Evolutionary conservation across 2,329 filamentous ascomycete species (phyloP).

Genomic region (Fusarium penzigii): DNA sequence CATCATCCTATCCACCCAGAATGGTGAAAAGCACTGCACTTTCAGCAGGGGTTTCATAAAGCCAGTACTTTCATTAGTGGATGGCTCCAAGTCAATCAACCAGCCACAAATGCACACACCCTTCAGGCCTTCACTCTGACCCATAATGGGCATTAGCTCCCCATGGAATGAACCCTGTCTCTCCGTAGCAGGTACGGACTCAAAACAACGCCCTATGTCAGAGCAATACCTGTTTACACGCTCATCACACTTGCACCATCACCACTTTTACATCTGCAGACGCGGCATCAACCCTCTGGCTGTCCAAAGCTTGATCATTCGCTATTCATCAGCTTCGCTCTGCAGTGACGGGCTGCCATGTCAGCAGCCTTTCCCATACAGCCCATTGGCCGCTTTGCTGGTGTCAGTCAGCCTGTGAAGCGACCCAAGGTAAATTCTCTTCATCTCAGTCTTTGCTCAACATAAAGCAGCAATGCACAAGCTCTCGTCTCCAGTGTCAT

Average conservation of each 20-base stretch:
- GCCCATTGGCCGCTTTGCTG: constrained; percentile 68
- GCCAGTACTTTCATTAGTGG: too few relatives aligned
- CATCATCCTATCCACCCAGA: too few relatives aligned
- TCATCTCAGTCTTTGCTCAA: not conserved
- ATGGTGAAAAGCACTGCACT: too few relatives aligned
- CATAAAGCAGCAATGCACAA: not conserved
- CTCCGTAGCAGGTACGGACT: too few relatives aligned
- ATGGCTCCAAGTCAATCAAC: too few relatives aligned
- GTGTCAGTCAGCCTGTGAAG: constrained; percentile 69
- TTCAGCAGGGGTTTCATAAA: too few relatives aligned
- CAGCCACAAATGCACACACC: too few relatives aligned
- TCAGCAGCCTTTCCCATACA: constrained; percentile 61
- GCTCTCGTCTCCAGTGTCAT: too few relatives aligned
- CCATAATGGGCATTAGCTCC: too few relatives aligned
- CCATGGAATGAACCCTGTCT: too few relatives aligned
- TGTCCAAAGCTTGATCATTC: not conserved
- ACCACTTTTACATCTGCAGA: not conserved
- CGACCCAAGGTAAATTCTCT: constrained; percentile 65
- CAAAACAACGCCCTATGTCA: too few relatives aligned
- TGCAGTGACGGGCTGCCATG: constrained; percentile 20
- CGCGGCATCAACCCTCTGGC: not conserved
- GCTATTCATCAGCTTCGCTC: not conserved
- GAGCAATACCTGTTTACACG: not conserved
- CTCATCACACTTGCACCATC: not conserved
- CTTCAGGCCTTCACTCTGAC: too few relatives aligned